Percentiles rank a stretch among this genome's conserved stretches.
These are phyloP conservation scores for Phytophthora palmivora DNA, from an alignment of 352 stramenopile species.

Conservation along the genomic window DNA sequence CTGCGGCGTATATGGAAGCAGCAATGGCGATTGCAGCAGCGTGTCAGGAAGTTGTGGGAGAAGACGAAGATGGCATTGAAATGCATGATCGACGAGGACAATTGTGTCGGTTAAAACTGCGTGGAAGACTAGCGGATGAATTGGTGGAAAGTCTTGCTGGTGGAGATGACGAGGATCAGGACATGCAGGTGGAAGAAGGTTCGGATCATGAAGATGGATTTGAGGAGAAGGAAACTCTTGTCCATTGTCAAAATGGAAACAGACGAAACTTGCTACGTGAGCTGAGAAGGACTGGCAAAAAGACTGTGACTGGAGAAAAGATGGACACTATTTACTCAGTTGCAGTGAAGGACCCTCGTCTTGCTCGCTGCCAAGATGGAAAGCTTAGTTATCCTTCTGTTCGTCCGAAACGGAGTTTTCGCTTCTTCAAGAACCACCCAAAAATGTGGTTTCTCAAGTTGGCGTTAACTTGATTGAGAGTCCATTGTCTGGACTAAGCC, in stretches of 20 bases:
- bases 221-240: slow-evolving; percentile 11
- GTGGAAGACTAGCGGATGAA: slow-evolving; percentile 53
- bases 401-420: slow-evolving; percentile 28
- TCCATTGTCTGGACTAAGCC: slow-evolving; percentile 54
- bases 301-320: slow-evolving; percentile 2
- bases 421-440: slow-evolving; percentile 61
- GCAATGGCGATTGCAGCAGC: slow-evolving; percentile 62
- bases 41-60: slow-evolving; percentile 52
- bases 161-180: slow-evolving; percentile 15
- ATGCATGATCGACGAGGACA: slow-evolving; percentile 76
- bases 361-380: slow-evolving; percentile 17
- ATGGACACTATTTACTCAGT: slow-evolving; percentile 44
- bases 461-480: slow-evolving; percentile 53
- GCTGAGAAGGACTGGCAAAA: slow-evolving; percentile 12
- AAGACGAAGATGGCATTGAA: slow-evolving; percentile 57
- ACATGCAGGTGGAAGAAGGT: slow-evolving; percentile 18
- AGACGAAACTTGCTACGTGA: slow-evolving; percentile 25
- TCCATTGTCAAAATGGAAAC: slow-evolving; percentile 19
- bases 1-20: slow-evolving; percentile 77
- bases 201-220: slow-evolving; percentile 73
- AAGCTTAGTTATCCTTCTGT: slow-evolving; percentile 4
- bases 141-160: slow-evolving; percentile 39
- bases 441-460: slow-evolving; percentile 24
- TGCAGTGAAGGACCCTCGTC: slow-evolving; percentile 52
- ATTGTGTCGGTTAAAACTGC: slow-evolving; percentile 68